Evolutionary conservation across 345 rosid genomes (phyloP), one percentile per base, ranked within the genome.

Genomic region (Dipteronia sinensis): DNA sequence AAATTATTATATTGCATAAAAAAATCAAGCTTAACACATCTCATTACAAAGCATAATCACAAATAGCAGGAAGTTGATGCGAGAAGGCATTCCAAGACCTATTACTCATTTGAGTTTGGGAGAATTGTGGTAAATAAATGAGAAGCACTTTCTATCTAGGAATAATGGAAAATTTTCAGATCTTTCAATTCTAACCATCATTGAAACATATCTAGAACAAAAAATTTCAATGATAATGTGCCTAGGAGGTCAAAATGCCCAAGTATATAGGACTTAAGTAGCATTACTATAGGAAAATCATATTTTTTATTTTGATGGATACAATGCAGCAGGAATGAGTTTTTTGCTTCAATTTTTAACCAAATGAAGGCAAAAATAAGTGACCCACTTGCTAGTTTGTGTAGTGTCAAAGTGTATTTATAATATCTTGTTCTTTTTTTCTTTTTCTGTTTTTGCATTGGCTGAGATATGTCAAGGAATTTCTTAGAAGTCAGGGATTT

Each of bases 321-420:
- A n/a, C 55, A 19, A 31, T 27, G 17, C 4, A 27, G 44, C 46
- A 27, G 69, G 70, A 12, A 42, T 7, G 3, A 23, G 11, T 11
- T 72, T 22, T n/a, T 72, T 56, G 15, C 58, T 62, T 20, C 47
- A 62, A 62, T 10, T 42, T 42, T 63, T 16, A 74, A 62, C 62
- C 29, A 7, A 2, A 3, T 16, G 8, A n/a, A 51, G 31, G 47
- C 20, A 75, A 44, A 63, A 46, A 44, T 25, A 25, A 42, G 11
- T 62, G 27, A 44, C 7, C 10, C 22, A 23, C 44, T 12, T 44
- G 40, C 68, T 44, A 61, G 25, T 62, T 62, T 42, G 25, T 13
- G 51, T 40, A 17, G 10, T 13, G 55, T 20, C 12, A 73, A 0
- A n/a, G 9, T 23, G 8, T 23, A 19, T 16, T 59, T 9, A 17